A percentile compares a stretch with the other conserved stretches of the same genome.
Conservation (phyloP, 169 alveolate species). For the Haemoproteus tartakovskyi region DNA sequence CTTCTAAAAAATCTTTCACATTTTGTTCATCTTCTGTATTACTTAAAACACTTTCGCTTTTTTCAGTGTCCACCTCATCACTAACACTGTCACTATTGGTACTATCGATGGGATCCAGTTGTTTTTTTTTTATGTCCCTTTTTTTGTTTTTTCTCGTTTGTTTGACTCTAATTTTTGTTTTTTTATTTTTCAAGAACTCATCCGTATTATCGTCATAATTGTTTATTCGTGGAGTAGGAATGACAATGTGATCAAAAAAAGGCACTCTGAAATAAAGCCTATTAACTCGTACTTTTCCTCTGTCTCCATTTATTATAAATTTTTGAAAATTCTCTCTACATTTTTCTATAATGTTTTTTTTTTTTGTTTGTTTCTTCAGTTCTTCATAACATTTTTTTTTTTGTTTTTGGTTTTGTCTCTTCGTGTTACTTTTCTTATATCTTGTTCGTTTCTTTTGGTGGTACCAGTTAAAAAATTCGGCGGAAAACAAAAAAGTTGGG, state of each 20-base stretch:
- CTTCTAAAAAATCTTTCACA: constrained; percentile 13
- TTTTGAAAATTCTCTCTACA: background rate
- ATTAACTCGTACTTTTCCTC: background rate
- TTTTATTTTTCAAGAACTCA: background rate
- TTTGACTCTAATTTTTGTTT: constrained; percentile 5
- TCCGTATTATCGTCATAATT: constrained; percentile 2
- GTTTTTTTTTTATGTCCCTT: background rate
- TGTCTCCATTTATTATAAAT: background rate
- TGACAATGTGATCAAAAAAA: constrained; percentile 23
- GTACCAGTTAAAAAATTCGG: background rate
- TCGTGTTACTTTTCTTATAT: no score
- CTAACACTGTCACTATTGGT: constrained; percentile 32
- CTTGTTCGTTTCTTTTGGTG: background rate
- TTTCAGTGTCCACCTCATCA: no score
- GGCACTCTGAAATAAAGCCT: constrained; percentile 33
- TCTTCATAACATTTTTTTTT: no score
- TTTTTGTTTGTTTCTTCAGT: background rate
- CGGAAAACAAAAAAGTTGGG: background rate
- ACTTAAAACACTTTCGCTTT: constrained; percentile 23
- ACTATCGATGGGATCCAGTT: background rate
- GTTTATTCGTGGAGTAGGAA: constrained; percentile 30
- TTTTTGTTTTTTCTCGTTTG: constrained; percentile 1
- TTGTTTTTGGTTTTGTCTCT: background rate
- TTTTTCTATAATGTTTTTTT: no score
- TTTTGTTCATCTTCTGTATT: constrained; percentile 42